Percentiles rank a stretch among this genome's conserved stretches.
Conservation (phyloP, 129 eudicot species). For the Centella asiatica region DNA sequence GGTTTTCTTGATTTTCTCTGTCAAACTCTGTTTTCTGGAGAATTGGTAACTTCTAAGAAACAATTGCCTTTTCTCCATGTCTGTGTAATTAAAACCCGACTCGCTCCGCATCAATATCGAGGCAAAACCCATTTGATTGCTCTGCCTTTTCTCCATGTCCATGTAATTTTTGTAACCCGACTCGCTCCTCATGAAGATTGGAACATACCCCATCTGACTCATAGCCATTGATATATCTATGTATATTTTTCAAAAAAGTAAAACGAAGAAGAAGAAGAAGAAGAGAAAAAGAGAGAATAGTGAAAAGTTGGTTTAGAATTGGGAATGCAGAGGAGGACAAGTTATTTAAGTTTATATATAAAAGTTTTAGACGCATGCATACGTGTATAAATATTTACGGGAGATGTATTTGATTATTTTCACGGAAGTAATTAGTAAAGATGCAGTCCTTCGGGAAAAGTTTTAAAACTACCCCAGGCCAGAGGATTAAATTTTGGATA, state of each 20-base stretch:
- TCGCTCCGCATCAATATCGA: conserved; percentile 25
- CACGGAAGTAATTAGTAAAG: too few relatives aligned
- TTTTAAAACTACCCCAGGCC: too few relatives aligned
- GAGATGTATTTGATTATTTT: too few relatives aligned
- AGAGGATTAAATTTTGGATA: too few relatives aligned
- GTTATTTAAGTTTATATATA: background rate
- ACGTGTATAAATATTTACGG: too few relatives aligned
- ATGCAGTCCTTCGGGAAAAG: too few relatives aligned
- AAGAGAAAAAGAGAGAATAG: background rate
- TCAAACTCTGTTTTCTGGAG: conserved; percentile 51
- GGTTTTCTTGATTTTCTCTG: conserved; percentile 46
- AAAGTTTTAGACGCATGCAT: too few relatives aligned
- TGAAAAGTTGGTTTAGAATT: background rate
- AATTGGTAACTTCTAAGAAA: conserved; percentile 78
- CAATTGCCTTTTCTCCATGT: conserved; percentile 75
- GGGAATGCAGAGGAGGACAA: background rate
- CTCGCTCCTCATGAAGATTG: too few relatives aligned
- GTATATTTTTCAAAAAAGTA: too few relatives aligned
- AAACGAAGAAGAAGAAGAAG: conserved; percentile 6
- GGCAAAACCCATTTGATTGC: conserved; percentile 14
- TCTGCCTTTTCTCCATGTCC: background rate
- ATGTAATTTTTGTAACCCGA: too few relatives aligned
- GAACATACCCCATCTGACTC: too few relatives aligned
- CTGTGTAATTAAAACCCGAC: conserved; percentile 38
- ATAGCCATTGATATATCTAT: too few relatives aligned